Evolutionary conservation across 78 protist genomes (phyloP).

Genomic region (Isochrysis galbana): DNA sequence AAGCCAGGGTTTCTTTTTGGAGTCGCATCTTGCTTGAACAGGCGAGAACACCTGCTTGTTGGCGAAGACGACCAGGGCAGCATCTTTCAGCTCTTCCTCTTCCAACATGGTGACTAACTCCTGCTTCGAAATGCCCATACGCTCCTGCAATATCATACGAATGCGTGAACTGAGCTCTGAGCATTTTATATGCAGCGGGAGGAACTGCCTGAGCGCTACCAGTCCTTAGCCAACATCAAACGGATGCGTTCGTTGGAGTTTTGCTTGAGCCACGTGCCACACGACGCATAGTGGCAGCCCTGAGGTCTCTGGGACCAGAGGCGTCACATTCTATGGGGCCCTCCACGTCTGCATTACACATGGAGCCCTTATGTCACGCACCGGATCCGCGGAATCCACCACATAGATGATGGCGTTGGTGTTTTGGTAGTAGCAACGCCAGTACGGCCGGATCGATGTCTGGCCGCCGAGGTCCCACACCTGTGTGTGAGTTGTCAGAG

Average conservation of each 20-base stretch:
- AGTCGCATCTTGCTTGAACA: constrained; percentile 56
- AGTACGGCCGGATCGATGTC: constrained; percentile 84
- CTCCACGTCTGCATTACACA: no score
- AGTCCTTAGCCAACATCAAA: no score
- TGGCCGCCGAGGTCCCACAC: constrained; percentile 70
- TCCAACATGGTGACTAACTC: constrained; percentile 84
- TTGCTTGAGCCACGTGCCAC: no score
- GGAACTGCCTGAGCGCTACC: not conserved
- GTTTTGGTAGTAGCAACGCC: constrained; percentile 96
- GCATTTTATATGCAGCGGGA: not conserved
- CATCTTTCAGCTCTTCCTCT: constrained; percentile 76
- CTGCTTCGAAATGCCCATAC: constrained; percentile 79
- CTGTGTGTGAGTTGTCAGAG: constrained; percentile 81
- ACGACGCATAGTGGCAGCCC: no score
- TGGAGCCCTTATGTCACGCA: no score
- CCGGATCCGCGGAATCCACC: constrained; percentile 73
- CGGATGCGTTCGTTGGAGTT: no score
- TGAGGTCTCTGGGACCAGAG: no score
- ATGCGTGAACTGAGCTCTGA: constrained; percentile 36
- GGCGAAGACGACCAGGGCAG: constrained; percentile 87
- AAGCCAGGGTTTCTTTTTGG: not conserved
- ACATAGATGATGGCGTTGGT: constrained; percentile 96
- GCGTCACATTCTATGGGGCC: no score
- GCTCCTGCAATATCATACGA: no score
- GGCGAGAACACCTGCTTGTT: constrained; percentile 88